These are phyloP conservation scores for Lepidium didymum DNA, from an alignment of 345 rosid genomes.

Conservation along the genomic window DNA sequence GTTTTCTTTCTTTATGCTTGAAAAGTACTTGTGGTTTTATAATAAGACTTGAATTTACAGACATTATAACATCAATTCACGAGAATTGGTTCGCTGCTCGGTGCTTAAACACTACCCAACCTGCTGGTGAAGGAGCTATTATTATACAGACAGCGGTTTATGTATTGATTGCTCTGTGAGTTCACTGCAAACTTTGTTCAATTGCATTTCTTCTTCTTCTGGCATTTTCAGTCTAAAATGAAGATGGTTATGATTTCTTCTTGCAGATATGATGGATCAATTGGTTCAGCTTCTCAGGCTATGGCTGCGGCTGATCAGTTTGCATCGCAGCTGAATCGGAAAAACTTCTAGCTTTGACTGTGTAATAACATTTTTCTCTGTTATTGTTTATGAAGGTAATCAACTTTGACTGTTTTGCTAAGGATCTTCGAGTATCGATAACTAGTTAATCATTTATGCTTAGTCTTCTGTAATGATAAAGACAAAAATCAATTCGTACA, in stretches of 20 bases:
- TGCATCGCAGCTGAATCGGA: constrained; percentile 39
- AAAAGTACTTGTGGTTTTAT: constrained; percentile 1
- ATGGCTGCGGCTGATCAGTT: constrained; percentile 68
- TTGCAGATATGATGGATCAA: constrained; percentile 70
- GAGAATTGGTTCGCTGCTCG: constrained; percentile 84
- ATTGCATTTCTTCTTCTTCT: neutral
- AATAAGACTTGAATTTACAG: constrained; percentile 27
- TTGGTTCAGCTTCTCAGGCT: constrained; percentile 66
- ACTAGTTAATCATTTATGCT: neutral
- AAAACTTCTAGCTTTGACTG: constrained; percentile 25
- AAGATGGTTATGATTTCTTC: neutral
- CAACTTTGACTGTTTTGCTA: neutral
- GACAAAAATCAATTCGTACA: neutral
- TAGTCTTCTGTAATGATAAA: neutral
- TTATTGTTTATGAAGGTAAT: neutral
- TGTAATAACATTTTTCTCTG: neutral
- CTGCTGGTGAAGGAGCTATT: constrained; percentile 81
- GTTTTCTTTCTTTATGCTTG: neutral
- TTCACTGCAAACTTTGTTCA: neutral
- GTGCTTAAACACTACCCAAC: constrained; percentile 51
- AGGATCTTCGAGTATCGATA: neutral
- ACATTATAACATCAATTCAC: constrained; percentile 64
- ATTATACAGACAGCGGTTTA: constrained; percentile 61
- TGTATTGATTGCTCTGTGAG: constrained; percentile 74
- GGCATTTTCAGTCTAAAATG: neutral